Base-by-base conservation (phyloP, 1,284 basidiomycete species). In the Trichosporon faecale region DNA sequence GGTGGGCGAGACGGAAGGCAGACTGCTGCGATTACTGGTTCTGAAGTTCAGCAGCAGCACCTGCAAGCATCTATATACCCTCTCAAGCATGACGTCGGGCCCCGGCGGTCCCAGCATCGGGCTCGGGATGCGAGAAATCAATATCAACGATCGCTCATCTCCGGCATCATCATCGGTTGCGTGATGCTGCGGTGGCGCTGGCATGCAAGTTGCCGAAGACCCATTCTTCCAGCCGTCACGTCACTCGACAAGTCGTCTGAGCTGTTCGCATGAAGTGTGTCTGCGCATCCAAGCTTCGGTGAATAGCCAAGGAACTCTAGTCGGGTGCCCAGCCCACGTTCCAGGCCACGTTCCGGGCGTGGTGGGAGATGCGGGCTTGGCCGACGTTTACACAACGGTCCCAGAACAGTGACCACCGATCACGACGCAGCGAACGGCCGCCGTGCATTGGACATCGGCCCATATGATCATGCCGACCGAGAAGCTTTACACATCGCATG, bases 161-260 rank as follows among this genome's bases (percentile, higher is more conserved):
- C 57, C 57, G 57, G 29, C 18, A 61, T 61, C 57, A 61, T 61
- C 57, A 61, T 9, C 29, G n/a, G 16, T 61, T 61, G 57, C 57
- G 57, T 61, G 57, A 29, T 61, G 31, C 18, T 8, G 57, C 4
- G 18, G 27, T 9, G 29, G 27, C 55, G 55, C 25, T 31, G 25
- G 55, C 5, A 14, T 29, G 25, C 14, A 23, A 29, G 55, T 14
- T 29, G 27, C 57, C 27, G 57, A 31, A 2, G 18, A 2, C 57
- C 57, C 23, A 52, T 21, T 52, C 49, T 9, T 44, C 8, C 2
- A 6, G 49, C 23, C 49, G 49, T 52, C 49, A 52, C 49, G 49
- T 52, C 49, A 52, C 49, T 23, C 23, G 49, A 52, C 49, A 52
- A 52, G 49, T 52, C 49, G 49, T 52, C 49, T 52, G 49, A 52